Base-by-base conservation (phyloP, 2,329 filamentous ascomycete species). In the Phoma sp. region DNA sequence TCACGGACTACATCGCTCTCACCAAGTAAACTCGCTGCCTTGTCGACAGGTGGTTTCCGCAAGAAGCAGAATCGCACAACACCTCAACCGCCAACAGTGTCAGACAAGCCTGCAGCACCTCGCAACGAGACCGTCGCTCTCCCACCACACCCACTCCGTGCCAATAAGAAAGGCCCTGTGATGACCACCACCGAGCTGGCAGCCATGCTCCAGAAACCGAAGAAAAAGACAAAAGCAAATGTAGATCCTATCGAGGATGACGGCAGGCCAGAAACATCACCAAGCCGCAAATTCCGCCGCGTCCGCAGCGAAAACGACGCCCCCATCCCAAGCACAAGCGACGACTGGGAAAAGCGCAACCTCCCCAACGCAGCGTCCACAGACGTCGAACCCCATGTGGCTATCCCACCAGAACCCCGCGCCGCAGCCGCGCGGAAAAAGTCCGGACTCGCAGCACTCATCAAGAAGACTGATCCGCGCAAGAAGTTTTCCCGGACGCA, bases 231-330 rank as follows among this genome's bases (percentile, higher is more conserved):
- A 9, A 25, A 65, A 2, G 38, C 20, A 7, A 9, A 26, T 7
- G 14, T n/a, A 6, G 67, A 71, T 34, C 61, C 65, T 0, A 70
- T 72, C 11, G 63, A 68, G 42, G 65, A 71, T 5, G 55, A 50
- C 7, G 21, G 10, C 12, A 28, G 4, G 4, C 4, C 34, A 7
- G 45, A 18, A 4, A 36, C 26, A 15, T 45, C 33, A 14, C 39
- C 45, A 15, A 43, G 40, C 10, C 60, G 64, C 34, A 61, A 55
- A 9, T 67, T 72, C 38, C 52, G 63, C 23, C 69, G 72, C 28
- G 65, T 71, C 1, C 52, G 65, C 20, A 70, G 67, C 40, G 69
- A 66, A 26, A 74, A 73, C 36, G 71, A 74, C 28, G 68, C 69
- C 2, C 68, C 68, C 0, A 69, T 73, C 14, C 68, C 71, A 2